phyloP scores from a whole-genome alignment of 495 filamentous ascomycete species.

The Apiosordaria backusii region DNA sequence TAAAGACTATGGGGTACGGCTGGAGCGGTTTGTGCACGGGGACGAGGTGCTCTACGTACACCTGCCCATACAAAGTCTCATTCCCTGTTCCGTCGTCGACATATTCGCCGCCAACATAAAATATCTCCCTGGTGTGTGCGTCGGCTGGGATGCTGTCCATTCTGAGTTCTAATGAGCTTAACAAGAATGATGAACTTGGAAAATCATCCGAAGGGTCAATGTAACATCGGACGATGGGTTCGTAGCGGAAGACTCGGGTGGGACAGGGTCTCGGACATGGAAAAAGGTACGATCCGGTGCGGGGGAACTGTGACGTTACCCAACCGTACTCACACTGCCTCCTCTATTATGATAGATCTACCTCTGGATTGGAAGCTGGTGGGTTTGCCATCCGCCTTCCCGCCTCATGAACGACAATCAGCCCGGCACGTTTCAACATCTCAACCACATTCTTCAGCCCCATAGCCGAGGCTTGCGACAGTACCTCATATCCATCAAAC shows the following conservation, averaged over 20 bases:
- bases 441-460: too few relatives aligned
- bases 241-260: neutral
- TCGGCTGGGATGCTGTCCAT: constrained; percentile 9
- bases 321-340: too few relatives aligned
- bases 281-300: neutral
- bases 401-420: too few relatives aligned
- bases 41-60: constrained; percentile 55
- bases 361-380: too few relatives aligned
- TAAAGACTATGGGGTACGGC: constrained; percentile 47
- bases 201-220: neutral
- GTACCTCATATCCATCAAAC: too few relatives aligned
- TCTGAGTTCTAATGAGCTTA: neutral
- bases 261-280: neutral
- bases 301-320: neutral
- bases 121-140: constrained; percentile 35
- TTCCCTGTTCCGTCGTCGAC: constrained; percentile 31
- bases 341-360: too few relatives aligned
- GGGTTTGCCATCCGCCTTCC: too few relatives aligned
- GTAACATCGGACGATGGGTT: neutral
- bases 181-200: neutral
- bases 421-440: too few relatives aligned
- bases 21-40: constrained; percentile 30
- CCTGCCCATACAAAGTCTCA: constrained; percentile 46
- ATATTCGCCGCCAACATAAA: constrained; percentile 51
- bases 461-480: too few relatives aligned